phyloP scores from a whole-genome alignment of 2,329 filamentous ascomycete species.

The Xylariales sp. region DNA sequence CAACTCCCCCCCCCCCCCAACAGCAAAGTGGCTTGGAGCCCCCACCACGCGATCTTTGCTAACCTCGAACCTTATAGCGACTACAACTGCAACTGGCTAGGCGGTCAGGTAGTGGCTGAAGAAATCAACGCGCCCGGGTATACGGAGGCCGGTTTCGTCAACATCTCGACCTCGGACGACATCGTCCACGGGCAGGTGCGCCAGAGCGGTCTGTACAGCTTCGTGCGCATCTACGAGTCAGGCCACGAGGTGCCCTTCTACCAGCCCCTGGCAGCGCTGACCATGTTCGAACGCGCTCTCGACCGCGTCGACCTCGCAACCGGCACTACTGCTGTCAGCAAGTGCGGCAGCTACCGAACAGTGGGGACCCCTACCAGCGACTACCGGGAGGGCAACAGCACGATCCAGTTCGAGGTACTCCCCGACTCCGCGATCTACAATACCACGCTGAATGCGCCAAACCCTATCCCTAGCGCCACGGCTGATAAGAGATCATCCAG shows the following conservation, averaged over 20 bases:
- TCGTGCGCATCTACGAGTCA: slow-evolving; percentile 38
- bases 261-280: slow-evolving; percentile 43
- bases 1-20: background rate
- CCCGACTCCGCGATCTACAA: slow-evolving; percentile 28
- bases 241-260: slow-evolving; percentile 47
- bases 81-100: slow-evolving; percentile 29
- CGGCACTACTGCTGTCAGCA: slow-evolving; percentile 23
- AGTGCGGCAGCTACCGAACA: slow-evolving; percentile 25
- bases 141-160: slow-evolving; percentile 38
- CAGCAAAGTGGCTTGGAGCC: no score
- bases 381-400: slow-evolving; percentile 37
- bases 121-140: slow-evolving; percentile 35
- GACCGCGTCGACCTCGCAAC: slow-evolving; percentile 44
- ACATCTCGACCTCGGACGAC: slow-evolving; percentile 33
- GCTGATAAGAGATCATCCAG: background rate
- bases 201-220: slow-evolving; percentile 44
- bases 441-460: slow-evolving; percentile 20
- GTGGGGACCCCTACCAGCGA: slow-evolving; percentile 34
- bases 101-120: slow-evolving; percentile 18
- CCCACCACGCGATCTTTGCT: no score
- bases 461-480: slow-evolving; percentile 1
- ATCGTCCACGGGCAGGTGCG: slow-evolving; percentile 47
- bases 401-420: slow-evolving; percentile 26
- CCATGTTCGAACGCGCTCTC: slow-evolving; percentile 45
- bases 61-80: slow-evolving; percentile 7